A percentile compares a stretch with the other conserved stretches of the same genome.
Evolutionary conservation across 371 early-diverging fungal species (phyloP).

Genomic region (Choanephora cucurbitarum): DNA sequence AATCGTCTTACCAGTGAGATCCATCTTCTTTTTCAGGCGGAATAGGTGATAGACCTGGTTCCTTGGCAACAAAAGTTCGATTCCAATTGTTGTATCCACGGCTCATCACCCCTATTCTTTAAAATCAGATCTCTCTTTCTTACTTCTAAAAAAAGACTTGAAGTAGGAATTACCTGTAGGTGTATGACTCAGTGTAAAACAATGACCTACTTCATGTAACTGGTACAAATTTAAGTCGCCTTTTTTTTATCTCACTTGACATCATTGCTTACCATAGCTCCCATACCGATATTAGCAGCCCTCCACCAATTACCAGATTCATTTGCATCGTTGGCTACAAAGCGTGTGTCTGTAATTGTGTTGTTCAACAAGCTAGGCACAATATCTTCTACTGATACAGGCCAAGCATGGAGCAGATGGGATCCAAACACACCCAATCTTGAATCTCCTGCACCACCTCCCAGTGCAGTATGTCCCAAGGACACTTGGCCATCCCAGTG

Average conservation of each 20-base stretch:
- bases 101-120: slow-evolving; percentile 61
- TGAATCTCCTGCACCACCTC: slow-evolving; percentile 55
- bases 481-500: slow-evolving; percentile 60
- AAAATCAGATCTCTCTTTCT: background rate
- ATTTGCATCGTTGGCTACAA: slow-evolving; percentile 60
- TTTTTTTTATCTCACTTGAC: background rate
- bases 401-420: slow-evolving; percentile 67
- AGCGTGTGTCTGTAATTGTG: slow-evolving; percentile 56
- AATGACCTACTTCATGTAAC: slow-evolving; percentile 72
- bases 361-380: slow-evolving; percentile 54
- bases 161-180: slow-evolving; percentile 34
- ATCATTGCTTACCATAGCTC: slow-evolving; percentile 49
- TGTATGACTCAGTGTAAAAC: slow-evolving; percentile 60
- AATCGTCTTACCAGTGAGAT: slow-evolving; percentile 53
- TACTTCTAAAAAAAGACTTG: no score
- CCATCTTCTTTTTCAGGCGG: slow-evolving; percentile 56
- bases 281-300: slow-evolving; percentile 68
- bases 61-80: slow-evolving; percentile 62
- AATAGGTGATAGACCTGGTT: slow-evolving; percentile 54
- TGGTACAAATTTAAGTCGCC: background rate
- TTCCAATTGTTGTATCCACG: slow-evolving; percentile 71
- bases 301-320: slow-evolving; percentile 62
- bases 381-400: slow-evolving; percentile 61
- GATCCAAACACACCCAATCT: slow-evolving; percentile 71
- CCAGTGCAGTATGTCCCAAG: slow-evolving; percentile 69